These are phyloP conservation scores for Debaryomycetaceae sp. DNA, from an alignment of 1,139 yeast genomes.

Conservation along the genomic window DNA sequence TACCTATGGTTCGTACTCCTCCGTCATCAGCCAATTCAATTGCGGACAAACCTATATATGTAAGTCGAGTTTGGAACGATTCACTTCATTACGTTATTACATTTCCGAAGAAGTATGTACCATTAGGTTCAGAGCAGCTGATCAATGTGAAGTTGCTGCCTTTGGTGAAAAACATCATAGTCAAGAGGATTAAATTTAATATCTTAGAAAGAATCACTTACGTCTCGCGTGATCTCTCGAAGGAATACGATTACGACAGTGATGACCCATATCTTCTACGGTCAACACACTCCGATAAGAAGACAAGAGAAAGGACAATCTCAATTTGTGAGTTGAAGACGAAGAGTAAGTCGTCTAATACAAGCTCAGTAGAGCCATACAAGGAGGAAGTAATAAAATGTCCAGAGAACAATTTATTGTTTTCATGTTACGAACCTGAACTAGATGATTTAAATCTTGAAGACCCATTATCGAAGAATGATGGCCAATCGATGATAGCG, in stretches of 20 bases:
- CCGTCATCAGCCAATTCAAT: slow-evolving; percentile 74
- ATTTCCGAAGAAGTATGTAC: slow-evolving; percentile 70
- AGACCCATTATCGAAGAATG: slow-evolving; percentile 8
- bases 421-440: slow-evolving; percentile 49
- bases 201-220: slow-evolving; percentile 71
- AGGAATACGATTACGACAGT: slow-evolving; percentile 56
- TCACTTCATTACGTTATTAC: slow-evolving; percentile 74
- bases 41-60: slow-evolving; percentile 77
- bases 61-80: slow-evolving; percentile 80
- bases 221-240: slow-evolving; percentile 50
- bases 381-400: slow-evolving; percentile 62
- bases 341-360: slow-evolving; percentile 32
- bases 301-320: slow-evolving; percentile 49
- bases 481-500: slow-evolving; percentile 29
- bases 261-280: slow-evolving; percentile 37
- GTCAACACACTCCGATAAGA: slow-evolving; percentile 18
- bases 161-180: slow-evolving; percentile 58
- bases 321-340: slow-evolving; percentile 64
- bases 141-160: slow-evolving; percentile 72
- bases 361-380: slow-evolving; percentile 41
- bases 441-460: slow-evolving; percentile 7
- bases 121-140: slow-evolving; percentile 63
- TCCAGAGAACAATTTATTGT: slow-evolving; percentile 56
- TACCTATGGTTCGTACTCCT: slow-evolving; percentile 70
- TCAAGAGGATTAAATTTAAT: slow-evolving; percentile 71